Conservation (phyloP, 345 rosid species). For the Lenwebbia sp. region DNA sequence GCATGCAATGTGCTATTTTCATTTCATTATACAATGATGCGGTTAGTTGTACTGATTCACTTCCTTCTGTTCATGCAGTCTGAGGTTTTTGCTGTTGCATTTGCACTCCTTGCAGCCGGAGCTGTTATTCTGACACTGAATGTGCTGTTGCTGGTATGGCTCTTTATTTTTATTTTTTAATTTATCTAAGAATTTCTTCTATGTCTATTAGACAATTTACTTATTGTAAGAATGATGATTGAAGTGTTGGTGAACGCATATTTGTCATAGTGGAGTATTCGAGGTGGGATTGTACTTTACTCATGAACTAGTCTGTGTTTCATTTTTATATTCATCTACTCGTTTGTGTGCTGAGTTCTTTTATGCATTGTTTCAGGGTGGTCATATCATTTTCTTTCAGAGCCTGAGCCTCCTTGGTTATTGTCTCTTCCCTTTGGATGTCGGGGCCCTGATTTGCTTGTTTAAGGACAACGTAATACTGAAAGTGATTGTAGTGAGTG, state of each 20-base stretch:
- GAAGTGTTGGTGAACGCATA: neutral
- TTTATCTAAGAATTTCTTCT: neutral
- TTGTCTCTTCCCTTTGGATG: conserved; percentile 78
- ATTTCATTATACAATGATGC: neutral
- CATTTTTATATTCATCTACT: neutral
- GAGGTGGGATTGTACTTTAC: neutral
- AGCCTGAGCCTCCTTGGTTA: conserved; percentile 76
- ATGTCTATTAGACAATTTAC: neutral
- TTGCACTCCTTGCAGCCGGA: conserved; percentile 92
- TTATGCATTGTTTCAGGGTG: conserved; percentile 43
- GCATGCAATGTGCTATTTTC: neutral
- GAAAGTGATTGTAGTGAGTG: conserved; percentile 55
- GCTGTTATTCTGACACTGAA: conserved; percentile 90
- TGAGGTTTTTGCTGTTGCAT: conserved; percentile 95
- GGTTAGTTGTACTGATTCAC: neutral
- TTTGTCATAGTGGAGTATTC: neutral
- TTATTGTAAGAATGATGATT: neutral
- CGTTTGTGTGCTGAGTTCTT: neutral
- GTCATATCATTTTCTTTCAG: conserved; percentile 86
- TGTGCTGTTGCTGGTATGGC: conserved; percentile 77
- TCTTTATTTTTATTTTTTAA: neutral
- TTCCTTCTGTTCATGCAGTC: conserved; percentile 32
- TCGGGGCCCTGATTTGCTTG: conserved; percentile 78
- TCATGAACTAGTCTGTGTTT: neutral
- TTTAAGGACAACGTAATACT: conserved; percentile 65